These are phyloP conservation scores for Coemansia sp. DNA, from an alignment of 192 early-diverging fungal species.

Conservation along the genomic window DNA sequence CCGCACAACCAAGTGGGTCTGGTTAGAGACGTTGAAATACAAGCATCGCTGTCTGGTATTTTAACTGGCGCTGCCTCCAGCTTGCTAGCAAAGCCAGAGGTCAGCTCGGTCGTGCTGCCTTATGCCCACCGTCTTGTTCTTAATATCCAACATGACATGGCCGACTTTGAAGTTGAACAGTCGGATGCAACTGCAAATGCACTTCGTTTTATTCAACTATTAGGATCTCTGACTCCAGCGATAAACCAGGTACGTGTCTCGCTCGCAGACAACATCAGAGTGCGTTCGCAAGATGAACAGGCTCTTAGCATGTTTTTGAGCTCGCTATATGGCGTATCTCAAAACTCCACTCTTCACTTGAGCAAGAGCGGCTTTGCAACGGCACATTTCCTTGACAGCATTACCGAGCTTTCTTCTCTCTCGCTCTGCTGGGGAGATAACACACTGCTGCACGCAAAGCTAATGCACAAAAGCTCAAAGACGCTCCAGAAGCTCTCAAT, in stretches of 20 bases:
- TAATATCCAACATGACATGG: neutral
- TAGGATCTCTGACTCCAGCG: neutral
- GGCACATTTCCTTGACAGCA: neutral
- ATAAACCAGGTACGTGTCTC: neutral
- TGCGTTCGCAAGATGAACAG: slow-evolving; percentile 1
- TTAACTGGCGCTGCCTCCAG: neutral
- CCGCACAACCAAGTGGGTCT: neutral
- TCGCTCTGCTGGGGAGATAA: neutral
- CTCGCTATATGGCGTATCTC: neutral
- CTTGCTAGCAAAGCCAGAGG: neutral
- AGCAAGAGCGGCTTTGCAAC: neutral
- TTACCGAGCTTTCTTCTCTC: neutral
- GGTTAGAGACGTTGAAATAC: slow-evolving; percentile 1
- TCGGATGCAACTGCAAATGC: slow-evolving; percentile 2
- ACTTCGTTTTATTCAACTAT: neutral
- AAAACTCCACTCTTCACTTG: neutral
- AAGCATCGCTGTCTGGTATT: neutral
- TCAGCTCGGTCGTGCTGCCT: neutral
- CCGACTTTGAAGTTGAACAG: slow-evolving; percentile 1
- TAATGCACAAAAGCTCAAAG: neutral
- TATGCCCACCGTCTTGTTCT: neutral
- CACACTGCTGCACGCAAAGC: neutral
- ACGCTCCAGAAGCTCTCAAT: slow-evolving; percentile 1
- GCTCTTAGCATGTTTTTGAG: neutral
- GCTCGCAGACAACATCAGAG: neutral